These are phyloP conservation scores for Sugiyamaella mastotermitis DNA, from an alignment of 805 yeast genomes.

Conservation along the genomic window DNA sequence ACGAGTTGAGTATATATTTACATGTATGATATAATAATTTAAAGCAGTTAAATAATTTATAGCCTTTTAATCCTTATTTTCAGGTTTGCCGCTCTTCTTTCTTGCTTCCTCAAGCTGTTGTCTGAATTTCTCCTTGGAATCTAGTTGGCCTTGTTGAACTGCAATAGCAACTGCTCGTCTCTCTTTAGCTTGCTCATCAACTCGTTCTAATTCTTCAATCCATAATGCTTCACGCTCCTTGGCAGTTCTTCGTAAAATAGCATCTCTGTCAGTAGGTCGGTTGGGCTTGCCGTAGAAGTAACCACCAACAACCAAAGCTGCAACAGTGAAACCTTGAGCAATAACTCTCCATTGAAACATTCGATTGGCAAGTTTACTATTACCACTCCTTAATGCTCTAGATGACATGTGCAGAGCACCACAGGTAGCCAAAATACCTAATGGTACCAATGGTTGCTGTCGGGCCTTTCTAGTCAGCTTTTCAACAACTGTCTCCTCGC, in stretches of 20 bases:
- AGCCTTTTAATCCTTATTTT: too few relatives aligned
- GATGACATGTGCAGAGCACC: conserved; percentile 80
- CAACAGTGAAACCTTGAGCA: conserved; percentile 75
- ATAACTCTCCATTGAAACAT: conserved; percentile 90
- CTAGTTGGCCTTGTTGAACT: conserved; percentile 3
- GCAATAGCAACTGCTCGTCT: conserved; percentile 56
- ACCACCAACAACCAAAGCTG: conserved; percentile 79
- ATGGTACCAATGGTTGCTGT: conserved; percentile 85
- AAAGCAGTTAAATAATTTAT: too few relatives aligned
- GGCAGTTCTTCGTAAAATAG: conserved; percentile 67
- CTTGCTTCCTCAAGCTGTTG: conserved; percentile 6
- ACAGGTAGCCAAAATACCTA: conserved; percentile 72
- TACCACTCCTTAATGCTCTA: conserved; percentile 64
- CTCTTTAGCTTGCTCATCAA: conserved; percentile 66
- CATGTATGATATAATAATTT: too few relatives aligned
- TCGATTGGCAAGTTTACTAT: conserved; percentile 67
- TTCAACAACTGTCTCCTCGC: conserved; percentile 16
- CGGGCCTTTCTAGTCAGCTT: conserved; percentile 43
- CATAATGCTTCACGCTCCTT: conserved; percentile 77
- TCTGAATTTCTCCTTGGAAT: conserved; percentile 7
- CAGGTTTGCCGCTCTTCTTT: conserved; percentile 1
- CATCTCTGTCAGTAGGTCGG: conserved; percentile 42
- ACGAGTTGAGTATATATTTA: too few relatives aligned
- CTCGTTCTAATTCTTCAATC: conserved; percentile 79
- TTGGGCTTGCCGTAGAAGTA: conserved; percentile 46